Evolutionary conservation across 2,329 filamentous ascomycete species (phyloP), one percentile per base, ranked within the genome.

Genomic region (Chalaropsis thielavioides): DNA sequence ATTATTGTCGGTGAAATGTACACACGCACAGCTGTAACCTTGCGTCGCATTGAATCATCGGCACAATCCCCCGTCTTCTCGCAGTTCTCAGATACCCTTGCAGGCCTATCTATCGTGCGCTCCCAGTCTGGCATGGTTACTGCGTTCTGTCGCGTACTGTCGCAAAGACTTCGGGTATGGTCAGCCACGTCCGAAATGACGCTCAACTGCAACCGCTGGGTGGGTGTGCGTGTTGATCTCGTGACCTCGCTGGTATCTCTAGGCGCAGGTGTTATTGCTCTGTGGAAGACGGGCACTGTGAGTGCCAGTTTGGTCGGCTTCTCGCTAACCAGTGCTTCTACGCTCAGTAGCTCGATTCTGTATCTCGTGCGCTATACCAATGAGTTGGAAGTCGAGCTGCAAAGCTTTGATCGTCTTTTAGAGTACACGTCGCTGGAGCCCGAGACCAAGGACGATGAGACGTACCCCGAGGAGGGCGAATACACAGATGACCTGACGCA

Each of bases 171-270:
- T 31, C 73, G 74, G 3, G 69, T 73, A 0, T 76, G 74, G 65
- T 72, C 74, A 22, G 72, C 73, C 10, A 72, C 76, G 0, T 71
- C 72, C 4, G 77, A 79, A 66, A 72, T 77, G 1, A 74, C 75
- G 24, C 77, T 72, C 65, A 79, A 79, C 69, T 75, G 74, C 64
- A 80, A 80, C 67, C 75, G 78, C 10, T 81, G 79, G 79, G 75
- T 81, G 2, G 73, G 74, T 2, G 72, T 80, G 19, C 76, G 78
- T 17, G 72, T 78, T 8, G 77, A 79, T 66, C 72, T 78, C 67
- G 74, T 77, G 60, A 76, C 77, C 1, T 76, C 76, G 1, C 68
- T 78, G 0, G 75, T 79, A 13, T 75, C 75, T 13, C 72, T 77
- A 2, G 72, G 73, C 22, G 78, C 77, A 0, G 78, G 77, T 17